These are phyloP conservation scores for Senna siamea DNA, from an alignment of 306 rosid genomes.

Conservation along the genomic window DNA sequence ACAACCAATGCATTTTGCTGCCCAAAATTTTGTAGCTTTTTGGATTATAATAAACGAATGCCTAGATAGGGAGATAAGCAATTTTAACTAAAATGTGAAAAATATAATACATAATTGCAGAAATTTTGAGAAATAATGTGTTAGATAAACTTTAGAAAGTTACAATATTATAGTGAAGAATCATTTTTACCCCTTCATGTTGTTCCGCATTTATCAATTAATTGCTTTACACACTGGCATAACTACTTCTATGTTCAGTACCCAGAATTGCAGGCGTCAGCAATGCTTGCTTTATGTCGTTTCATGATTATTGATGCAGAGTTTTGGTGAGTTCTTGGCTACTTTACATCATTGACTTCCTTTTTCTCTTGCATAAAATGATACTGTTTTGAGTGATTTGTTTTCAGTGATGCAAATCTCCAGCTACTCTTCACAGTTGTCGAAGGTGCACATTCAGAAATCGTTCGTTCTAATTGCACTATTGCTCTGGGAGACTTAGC, in stretches of 20 bases:
- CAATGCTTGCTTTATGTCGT: constrained; percentile 94
- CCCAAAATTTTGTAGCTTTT: constrained; percentile 12
- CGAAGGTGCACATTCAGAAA: constrained; percentile 79
- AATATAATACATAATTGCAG: constrained; percentile 11
- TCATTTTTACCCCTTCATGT: not conserved
- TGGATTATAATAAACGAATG: constrained; percentile 13
- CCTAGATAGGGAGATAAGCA: constrained; percentile 1
- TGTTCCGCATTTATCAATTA: not conserved
- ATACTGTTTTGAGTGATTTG: constrained; percentile 34
- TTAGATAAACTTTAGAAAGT: constrained; percentile 10
- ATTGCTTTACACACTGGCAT: constrained; percentile 24
- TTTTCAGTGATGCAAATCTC: constrained; percentile 81
- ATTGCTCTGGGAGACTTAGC: constrained; percentile 94
- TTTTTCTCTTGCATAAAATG: constrained; percentile 18
- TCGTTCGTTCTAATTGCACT: constrained; percentile 91
- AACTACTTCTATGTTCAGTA: constrained; percentile 56
- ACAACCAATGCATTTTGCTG: constrained; percentile 13
- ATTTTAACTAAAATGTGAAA: not conserved
- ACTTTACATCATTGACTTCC: constrained; percentile 16
- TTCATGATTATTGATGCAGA: constrained; percentile 91
- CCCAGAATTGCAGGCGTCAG: constrained; percentile 94
- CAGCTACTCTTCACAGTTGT: constrained; percentile 95
- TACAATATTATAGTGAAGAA: not conserved
- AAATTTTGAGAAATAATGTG: constrained; percentile 12
- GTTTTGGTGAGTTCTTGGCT: constrained; percentile 69